Evolutionary conservation across 352 stramenopile genomes (phyloP).

Genomic region (Elongisporangium undulatum): DNA sequence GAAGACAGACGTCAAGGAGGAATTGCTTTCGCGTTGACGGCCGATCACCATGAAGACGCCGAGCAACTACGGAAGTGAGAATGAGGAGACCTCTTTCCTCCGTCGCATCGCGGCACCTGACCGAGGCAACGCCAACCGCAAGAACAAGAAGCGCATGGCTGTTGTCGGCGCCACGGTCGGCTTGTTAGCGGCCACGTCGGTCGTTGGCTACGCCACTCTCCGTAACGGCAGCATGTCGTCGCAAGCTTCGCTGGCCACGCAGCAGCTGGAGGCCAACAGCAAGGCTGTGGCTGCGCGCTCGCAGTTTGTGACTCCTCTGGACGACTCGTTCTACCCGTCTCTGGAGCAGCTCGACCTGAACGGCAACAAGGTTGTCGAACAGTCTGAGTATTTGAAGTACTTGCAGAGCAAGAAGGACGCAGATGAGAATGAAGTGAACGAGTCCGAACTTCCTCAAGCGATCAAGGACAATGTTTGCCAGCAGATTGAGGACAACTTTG

Average conservation of each 20-base stretch:
- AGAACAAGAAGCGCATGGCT: slow-evolving; percentile 40
- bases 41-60: slow-evolving; percentile 43
- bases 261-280: slow-evolving; percentile 24
- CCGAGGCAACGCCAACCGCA: slow-evolving; percentile 21
- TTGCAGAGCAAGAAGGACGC: slow-evolving; percentile 18
- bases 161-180: slow-evolving; percentile 30
- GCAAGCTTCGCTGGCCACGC: slow-evolving; percentile 4
- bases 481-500: slow-evolving; percentile 36
- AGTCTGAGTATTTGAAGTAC: slow-evolving; percentile 32
- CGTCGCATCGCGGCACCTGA: slow-evolving; percentile 43
- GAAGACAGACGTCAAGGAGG: not conserved
- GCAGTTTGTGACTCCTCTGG: slow-evolving; percentile 24
- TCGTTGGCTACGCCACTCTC: slow-evolving; percentile 38
- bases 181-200: slow-evolving; percentile 30
- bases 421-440: slow-evolving; percentile 20
- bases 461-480: slow-evolving; percentile 31
- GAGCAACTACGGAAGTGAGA: slow-evolving; percentile 47
- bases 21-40: not conserved
- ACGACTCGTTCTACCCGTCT: slow-evolving; percentile 35
- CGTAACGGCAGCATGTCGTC: too few species aligned
- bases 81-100: slow-evolving; percentile 58
- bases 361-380: slow-evolving; percentile 21
- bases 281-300: slow-evolving; percentile 13
- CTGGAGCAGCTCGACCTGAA: slow-evolving; percentile 32
- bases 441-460: slow-evolving; percentile 19